These are phyloP conservation scores for Hamigera avellanea DNA, from an alignment of 495 filamentous ascomycete species.

Conservation along the genomic window DNA sequence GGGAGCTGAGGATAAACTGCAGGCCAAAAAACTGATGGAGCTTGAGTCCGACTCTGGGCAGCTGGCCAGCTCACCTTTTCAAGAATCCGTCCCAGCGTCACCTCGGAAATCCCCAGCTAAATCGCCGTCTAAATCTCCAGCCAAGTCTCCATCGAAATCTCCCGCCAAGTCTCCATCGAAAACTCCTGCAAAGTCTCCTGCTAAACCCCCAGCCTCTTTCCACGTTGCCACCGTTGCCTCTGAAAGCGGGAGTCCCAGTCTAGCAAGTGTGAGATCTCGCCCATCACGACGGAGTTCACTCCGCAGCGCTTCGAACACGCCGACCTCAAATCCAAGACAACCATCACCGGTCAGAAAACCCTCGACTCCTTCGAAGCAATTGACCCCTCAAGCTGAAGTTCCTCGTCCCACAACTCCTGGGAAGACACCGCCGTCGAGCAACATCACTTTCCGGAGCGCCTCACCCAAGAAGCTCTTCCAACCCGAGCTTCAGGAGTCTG, in stretches of 20 bases:
- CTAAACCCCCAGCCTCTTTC: slow-evolving; percentile 14
- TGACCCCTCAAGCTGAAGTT: slow-evolving; percentile 32
- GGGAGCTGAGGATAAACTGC: slow-evolving; percentile 26
- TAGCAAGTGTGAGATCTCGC: slow-evolving; percentile 41
- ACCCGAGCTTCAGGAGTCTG: slow-evolving; percentile 32
- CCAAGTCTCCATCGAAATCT: slow-evolving; percentile 16
- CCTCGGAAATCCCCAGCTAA: slow-evolving; percentile 15
- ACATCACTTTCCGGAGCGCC: slow-evolving; percentile 31
- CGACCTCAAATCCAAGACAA: slow-evolving; percentile 23
- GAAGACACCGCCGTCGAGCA: slow-evolving; percentile 40
- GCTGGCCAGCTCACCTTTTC: slow-evolving; percentile 42
- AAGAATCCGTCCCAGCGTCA: slow-evolving; percentile 23
- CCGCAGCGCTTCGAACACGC: slow-evolving; percentile 30
- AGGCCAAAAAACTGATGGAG: slow-evolving; percentile 50
- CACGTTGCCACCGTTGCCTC: slow-evolving; percentile 36
- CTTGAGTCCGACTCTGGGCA: slow-evolving; percentile 43
- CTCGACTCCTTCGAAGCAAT: slow-evolving; percentile 36
- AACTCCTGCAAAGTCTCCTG: slow-evolving; percentile 8
- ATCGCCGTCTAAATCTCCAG: slow-evolving; percentile 7
- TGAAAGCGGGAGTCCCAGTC: slow-evolving; percentile 48
- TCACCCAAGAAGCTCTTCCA: slow-evolving; percentile 46
- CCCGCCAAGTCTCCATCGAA: slow-evolving; percentile 11
- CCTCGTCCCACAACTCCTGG: slow-evolving; percentile 38
- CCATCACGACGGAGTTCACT: slow-evolving; percentile 40
- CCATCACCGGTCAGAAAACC: slow-evolving; percentile 33